These are phyloP conservation scores for Termitomyces sp. DNA, from an alignment of 768 basidiomycete species.

Conservation along the genomic window DNA sequence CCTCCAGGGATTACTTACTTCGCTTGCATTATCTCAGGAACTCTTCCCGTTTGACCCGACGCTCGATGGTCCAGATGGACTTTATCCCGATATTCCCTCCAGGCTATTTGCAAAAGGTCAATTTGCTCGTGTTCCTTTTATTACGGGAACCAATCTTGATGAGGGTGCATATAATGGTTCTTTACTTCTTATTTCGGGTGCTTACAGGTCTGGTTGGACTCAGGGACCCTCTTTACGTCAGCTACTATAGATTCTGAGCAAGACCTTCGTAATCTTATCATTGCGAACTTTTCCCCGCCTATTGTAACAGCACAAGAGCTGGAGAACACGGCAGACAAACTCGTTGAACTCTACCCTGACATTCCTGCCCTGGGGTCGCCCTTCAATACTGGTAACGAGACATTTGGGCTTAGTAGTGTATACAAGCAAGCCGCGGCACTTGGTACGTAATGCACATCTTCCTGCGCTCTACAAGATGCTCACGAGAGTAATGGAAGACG, in stretches of 20 bases:
- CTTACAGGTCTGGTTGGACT: not conserved
- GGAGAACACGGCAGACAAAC: constrained; percentile 10
- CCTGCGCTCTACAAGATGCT: not conserved
- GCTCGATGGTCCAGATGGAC: constrained; percentile 34
- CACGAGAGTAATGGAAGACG: constrained; percentile 8
- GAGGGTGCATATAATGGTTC: constrained; percentile 28
- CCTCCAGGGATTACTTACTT: constrained; percentile 20
- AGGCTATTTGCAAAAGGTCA: constrained; percentile 24
- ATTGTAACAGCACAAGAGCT: constrained; percentile 16
- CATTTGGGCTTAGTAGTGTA: constrained; percentile 34
- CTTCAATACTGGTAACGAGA: constrained; percentile 38
- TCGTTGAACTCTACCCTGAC: constrained; percentile 37
- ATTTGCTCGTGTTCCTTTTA: constrained; percentile 37
- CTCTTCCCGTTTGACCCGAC: constrained; percentile 31
- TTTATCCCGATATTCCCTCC: constrained; percentile 35
- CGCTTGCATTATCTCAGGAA: constrained; percentile 18
- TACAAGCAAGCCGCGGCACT: constrained; percentile 35
- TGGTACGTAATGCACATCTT: constrained; percentile 11
- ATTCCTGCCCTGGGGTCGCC: constrained; percentile 38
- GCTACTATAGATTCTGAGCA: constrained; percentile 19
- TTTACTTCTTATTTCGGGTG: not conserved
- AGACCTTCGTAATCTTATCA: constrained; percentile 14
- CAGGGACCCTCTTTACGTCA: constrained; percentile 29
- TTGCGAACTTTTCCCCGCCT: constrained; percentile 22
- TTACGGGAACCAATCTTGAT: constrained; percentile 39